Evolutionary conservation across 2,329 filamentous ascomycete species (phyloP).

Genomic region (Colletotrichum aenigma): DNA sequence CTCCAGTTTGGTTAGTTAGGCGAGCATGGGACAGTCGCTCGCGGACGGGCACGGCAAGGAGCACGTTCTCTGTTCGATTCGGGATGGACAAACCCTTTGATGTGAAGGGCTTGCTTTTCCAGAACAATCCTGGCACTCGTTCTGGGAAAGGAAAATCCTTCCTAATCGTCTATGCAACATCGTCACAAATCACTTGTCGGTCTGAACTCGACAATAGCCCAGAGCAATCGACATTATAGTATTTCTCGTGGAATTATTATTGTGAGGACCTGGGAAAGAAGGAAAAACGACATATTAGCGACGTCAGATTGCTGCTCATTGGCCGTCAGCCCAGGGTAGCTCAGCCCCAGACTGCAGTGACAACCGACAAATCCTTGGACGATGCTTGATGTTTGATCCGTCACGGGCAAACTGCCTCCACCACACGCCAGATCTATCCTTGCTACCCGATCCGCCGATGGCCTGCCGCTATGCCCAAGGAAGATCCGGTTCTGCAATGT

Average conservation of each 20-base stretch:
- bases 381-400: background rate
- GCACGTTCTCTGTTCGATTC: constrained; percentile 9
- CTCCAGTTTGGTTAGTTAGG: background rate
- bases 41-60: background rate
- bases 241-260: background rate
- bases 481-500: constrained; percentile 17
- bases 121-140: constrained; percentile 5
- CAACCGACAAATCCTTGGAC: background rate
- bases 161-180: background rate
- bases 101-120: background rate
- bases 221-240: background rate
- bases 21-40: constrained; percentile 17
- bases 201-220: constrained; percentile 1
- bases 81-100: constrained; percentile 14
- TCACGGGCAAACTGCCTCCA: constrained; percentile 11
- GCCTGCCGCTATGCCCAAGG: constrained; percentile 17
- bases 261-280: background rate
- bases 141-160: background rate
- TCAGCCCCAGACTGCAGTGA: background rate
- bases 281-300: background rate
- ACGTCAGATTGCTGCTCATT: background rate
- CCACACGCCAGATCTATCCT: constrained; percentile 15
- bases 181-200: background rate
- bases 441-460: constrained; percentile 19
- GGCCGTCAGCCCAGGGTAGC: background rate